Conservation (phyloP, 2,329 filamentous ascomycete species). For the Berkeleyomyces basicola region DNA sequence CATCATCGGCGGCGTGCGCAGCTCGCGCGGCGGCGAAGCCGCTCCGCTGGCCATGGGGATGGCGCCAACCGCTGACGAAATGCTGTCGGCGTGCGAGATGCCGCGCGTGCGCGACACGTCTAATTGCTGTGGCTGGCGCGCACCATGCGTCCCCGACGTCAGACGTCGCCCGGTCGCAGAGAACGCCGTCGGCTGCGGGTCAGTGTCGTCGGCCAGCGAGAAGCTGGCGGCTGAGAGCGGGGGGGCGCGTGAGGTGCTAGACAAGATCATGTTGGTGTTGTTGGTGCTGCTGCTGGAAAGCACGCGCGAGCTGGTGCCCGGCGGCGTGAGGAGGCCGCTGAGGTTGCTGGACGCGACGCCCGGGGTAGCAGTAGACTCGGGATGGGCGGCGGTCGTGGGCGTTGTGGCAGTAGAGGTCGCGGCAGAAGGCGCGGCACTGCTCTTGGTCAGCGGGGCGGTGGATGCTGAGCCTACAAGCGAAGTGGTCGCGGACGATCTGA, state of each 20-base stretch:
- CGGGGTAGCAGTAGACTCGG: neutral
- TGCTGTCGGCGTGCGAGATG: constrained; percentile 16
- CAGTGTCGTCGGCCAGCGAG: constrained; percentile 17
- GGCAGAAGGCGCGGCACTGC: neutral
- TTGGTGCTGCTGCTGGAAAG: neutral
- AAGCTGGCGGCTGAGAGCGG: constrained; percentile 29
- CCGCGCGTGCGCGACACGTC: constrained; percentile 15
- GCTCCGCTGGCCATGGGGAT: neutral
- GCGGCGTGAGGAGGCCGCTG: constrained; percentile 78
- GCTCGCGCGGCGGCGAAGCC: constrained; percentile 23
- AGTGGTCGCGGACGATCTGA: constrained; percentile 26
- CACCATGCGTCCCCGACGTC: constrained; percentile 20
- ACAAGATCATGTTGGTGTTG: neutral
- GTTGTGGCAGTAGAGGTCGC: neutral
- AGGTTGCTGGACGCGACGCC: constrained; percentile 39
- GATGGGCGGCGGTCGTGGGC: constrained; percentile 19
- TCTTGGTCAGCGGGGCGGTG: neutral
- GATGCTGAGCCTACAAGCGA: neutral
- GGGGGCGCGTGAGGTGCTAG: constrained; percentile 21
- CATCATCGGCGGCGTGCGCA: constrained; percentile 47
- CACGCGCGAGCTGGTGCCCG: constrained; percentile 49
- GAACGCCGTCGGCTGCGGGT: constrained; percentile 41
- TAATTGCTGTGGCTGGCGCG: constrained; percentile 14
- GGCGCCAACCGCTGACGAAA: neutral
- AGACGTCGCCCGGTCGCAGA: constrained; percentile 41